Conservation (phyloP, 2,329 filamentous ascomycete species). For the Xylaria arbuscula region DNA sequence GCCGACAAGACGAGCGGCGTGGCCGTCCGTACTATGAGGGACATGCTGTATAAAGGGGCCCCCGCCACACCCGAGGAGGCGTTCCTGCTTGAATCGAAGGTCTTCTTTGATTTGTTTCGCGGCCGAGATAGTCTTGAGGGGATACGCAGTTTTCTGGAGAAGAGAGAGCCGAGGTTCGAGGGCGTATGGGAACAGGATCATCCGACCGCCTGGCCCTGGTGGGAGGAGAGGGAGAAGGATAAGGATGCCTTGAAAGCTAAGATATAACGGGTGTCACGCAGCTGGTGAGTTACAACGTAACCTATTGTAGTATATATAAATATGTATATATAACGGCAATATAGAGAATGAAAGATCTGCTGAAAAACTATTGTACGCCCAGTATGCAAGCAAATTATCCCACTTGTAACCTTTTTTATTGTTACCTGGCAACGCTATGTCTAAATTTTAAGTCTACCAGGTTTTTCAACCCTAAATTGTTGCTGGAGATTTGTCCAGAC, state of each 20-base stretch:
- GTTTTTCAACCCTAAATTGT: constrained; percentile 30
- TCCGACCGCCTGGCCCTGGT: constrained; percentile 74
- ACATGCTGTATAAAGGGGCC: constrained; percentile 62
- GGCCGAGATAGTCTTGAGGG: constrained; percentile 73
- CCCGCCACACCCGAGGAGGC: constrained; percentile 72
- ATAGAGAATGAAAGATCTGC: not conserved
- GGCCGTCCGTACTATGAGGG: constrained; percentile 73
- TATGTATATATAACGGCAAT: constrained; percentile 3
- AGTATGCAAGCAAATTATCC: constrained; percentile 4
- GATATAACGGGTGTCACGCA: constrained; percentile 17
- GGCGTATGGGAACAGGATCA: constrained; percentile 70
- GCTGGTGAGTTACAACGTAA: not conserved
- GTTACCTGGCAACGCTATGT: constrained; percentile 19
- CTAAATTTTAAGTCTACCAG: constrained; percentile 18
- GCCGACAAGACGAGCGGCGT: constrained; percentile 73
- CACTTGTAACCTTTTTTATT: constrained; percentile 11
- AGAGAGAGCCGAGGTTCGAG: constrained; percentile 71
- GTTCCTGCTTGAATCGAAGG: constrained; percentile 74
- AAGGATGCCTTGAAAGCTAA: constrained; percentile 27
- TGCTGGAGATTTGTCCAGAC: constrained; percentile 28
- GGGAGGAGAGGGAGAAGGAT: constrained; percentile 62
- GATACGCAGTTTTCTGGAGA: constrained; percentile 75
- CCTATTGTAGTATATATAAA: not conserved
- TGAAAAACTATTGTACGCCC: not conserved
- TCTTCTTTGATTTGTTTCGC: constrained; percentile 71